phyloP scores from a whole-genome alignment of 2,329 filamentous ascomycete species.

The Aspergillus sp. region DNA sequence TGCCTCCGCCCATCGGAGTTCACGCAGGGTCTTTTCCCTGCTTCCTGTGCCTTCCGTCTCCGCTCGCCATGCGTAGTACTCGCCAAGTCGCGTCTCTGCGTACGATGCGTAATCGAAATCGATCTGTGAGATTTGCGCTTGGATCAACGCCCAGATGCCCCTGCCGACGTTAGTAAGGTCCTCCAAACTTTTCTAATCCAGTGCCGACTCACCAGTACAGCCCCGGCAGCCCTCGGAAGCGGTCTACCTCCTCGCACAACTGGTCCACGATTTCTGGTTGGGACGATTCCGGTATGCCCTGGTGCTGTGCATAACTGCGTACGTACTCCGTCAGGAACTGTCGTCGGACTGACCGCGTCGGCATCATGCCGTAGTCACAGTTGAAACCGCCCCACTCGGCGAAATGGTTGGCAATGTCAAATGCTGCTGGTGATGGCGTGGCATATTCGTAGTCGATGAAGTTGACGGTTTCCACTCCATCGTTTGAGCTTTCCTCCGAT shows the following conservation, averaged over 20 bases:
- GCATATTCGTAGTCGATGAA: slow-evolving; percentile 99
- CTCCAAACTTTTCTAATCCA: background rate
- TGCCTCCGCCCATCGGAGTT: slow-evolving; percentile 71
- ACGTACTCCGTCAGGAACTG: slow-evolving; percentile 86
- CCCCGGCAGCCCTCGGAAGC: slow-evolving; percentile 84
- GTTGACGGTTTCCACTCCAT: slow-evolving; percentile 58
- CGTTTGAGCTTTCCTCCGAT: slow-evolving; percentile 38
- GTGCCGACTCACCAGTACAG: slow-evolving; percentile 61
- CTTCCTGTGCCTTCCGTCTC: slow-evolving; percentile 66
- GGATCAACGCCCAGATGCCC: slow-evolving; percentile 96
- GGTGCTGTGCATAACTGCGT: slow-evolving; percentile 64
- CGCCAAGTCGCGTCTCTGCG: slow-evolving; percentile 78
- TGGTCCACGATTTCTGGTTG: slow-evolving; percentile 65
- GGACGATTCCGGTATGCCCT: slow-evolving; percentile 35
- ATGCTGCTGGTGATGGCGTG: slow-evolving; percentile 87
- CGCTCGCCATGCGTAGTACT: slow-evolving; percentile 90
- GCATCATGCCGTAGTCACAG: slow-evolving; percentile 83
- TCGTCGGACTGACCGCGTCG: slow-evolving; percentile 71
- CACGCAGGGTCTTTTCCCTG: slow-evolving; percentile 68
- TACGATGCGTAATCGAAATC: slow-evolving; percentile 96
- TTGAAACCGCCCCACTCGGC: slow-evolving; percentile 98
- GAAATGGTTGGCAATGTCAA: slow-evolving; percentile 97
- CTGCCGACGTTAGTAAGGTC: slow-evolving; percentile 50
- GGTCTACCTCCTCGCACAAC: slow-evolving; percentile 78
- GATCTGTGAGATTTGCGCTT: slow-evolving; percentile 90